Conservation (phyloP, 1,139 yeast genomes). For the Scheffersomyces titani region DNA sequence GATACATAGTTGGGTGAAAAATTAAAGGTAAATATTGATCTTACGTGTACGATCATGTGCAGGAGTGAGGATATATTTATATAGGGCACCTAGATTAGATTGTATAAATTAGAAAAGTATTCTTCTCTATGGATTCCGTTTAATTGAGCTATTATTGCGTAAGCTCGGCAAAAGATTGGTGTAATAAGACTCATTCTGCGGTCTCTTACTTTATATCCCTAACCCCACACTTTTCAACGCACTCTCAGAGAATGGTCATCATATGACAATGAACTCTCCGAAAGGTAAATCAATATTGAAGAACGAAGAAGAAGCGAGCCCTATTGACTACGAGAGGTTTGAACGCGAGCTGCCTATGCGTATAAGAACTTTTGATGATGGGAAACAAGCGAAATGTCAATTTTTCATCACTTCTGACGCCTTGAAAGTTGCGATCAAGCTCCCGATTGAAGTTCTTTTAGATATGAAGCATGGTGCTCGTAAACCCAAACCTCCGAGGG, state of each 20-base stretch:
- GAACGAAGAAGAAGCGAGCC: background rate
- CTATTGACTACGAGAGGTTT: background rate
- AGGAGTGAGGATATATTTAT: background rate
- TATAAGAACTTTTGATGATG: background rate
- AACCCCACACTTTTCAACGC: background rate
- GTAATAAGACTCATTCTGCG: too few relatives aligned
- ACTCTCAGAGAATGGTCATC: background rate
- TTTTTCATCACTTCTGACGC: background rate
- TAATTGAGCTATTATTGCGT: too few relatives aligned
- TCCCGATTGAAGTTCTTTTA: background rate
- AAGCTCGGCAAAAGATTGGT: too few relatives aligned
- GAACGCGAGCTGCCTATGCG: background rate
- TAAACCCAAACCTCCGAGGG: conserved; percentile 13
- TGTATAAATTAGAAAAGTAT: background rate
- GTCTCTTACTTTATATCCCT: background rate
- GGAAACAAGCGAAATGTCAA: background rate
- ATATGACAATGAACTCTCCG: background rate
- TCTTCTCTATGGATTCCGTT: background rate
- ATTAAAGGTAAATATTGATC: background rate
- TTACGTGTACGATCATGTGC: background rate
- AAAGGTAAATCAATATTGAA: background rate
- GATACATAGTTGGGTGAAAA: background rate
- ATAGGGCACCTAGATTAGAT: background rate
- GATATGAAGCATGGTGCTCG: background rate
- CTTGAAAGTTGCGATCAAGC: background rate